Base-by-base conservation (phyloP, 2,329 filamentous ascomycete genomes). In the Drechslera avenae region DNA sequence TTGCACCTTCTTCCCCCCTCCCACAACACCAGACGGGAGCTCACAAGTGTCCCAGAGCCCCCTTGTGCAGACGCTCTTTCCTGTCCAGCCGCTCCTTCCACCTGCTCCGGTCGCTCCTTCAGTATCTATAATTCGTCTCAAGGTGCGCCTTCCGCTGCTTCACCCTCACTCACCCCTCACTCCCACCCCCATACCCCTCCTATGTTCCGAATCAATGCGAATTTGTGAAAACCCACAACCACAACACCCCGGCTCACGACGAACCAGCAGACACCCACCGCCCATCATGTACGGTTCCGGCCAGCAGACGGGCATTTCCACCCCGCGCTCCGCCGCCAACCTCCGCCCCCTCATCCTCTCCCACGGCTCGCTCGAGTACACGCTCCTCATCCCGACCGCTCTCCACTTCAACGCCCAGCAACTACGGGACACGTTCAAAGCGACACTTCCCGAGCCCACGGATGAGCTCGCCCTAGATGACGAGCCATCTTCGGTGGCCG, bases 381-480 rank as follows among this genome's bases (percentile, higher is more conserved):
- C 91, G 46, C 94, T 99, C 75, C 87, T 97, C 70, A 89, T 99
- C 72, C 93, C 94, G 52, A 97, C 94, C 64, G 90, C 87, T 69
- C 86, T 97, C 59, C 94, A 99, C 78, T 99, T 95, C 81, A 92
- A 94, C 76, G 94, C 94, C 67, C 89, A 91, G 54, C 90, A 96
- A 79, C 83, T 97, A 72, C 95, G 93, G 81, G 92, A 97, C 66
- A 84, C 86, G 62, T 99, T 99, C 78, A 84, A 86, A 60, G 83
- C 89, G 39, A 91, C 87, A 59, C 83, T 99, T 63, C 95, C 95
- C 46, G 82, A 87, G 67, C 90, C 94, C 50, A 99, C 95, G 73
- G 94, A 99, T 73, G 94, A 99, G 81, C 85, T 97, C 59, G 95
- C 94, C 55, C 91, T 93, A 73, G 95, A 99, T 80, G 94, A 99